These are phyloP conservation scores for Hymenoscyphus linearis DNA, from an alignment of 2,329 filamentous ascomycete genomes.

Conservation along the genomic window DNA sequence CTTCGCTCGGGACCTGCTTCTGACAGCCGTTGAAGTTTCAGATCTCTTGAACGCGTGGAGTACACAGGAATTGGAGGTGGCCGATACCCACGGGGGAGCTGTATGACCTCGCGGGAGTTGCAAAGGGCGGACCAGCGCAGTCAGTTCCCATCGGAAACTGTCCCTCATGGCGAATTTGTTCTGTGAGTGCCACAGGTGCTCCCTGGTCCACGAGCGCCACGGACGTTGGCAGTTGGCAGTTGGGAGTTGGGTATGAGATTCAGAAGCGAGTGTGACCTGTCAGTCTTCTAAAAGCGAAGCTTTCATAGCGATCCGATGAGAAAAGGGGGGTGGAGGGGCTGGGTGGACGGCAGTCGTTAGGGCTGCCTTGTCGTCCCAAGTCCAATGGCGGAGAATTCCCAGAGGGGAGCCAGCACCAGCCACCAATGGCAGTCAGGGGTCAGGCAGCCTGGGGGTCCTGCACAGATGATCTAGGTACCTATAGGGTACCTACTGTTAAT, in stretches of 20 bases:
- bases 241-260: not conserved
- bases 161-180: conserved; percentile 16
- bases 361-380: no score
- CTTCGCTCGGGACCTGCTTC: conserved; percentile 9
- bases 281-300: not conserved
- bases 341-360: not conserved
- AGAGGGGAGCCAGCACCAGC: not conserved
- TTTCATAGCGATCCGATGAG: not conserved
- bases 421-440: not conserved
- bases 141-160: conserved; percentile 14
- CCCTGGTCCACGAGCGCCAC: not conserved
- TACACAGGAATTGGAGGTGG: conserved; percentile 13
- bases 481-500: no score
- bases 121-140: conserved; percentile 21
- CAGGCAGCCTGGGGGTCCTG: no score
- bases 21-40: conserved; percentile 29
- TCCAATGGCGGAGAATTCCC: not conserved
- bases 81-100: conserved; percentile 9
- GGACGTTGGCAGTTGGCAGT: not conserved
- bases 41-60: conserved; percentile 29
- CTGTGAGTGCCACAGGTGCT: conserved; percentile 5
- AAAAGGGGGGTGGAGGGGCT: no score
- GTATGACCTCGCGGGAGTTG: conserved; percentile 13
- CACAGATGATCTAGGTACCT: no score
- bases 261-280: not conserved